A percentile compares a stretch with the other conserved stretches of the same genome.
phyloP scores from a whole-genome alignment of 768 basidiomycete genomes.

The Phaeolepiota aurea region DNA sequence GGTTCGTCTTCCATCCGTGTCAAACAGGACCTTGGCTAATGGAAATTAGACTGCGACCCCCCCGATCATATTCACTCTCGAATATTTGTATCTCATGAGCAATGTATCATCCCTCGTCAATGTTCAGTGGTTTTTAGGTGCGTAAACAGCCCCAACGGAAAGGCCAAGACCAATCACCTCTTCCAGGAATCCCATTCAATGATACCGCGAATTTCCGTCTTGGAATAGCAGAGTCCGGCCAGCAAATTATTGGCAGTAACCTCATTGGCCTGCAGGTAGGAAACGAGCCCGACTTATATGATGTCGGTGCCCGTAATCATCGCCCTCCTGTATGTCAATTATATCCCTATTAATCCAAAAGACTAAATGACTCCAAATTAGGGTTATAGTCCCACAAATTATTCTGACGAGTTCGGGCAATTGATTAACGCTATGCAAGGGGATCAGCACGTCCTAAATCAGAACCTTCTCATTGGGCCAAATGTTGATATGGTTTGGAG shows the following conservation, averaged over 20 bases:
- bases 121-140: constrained; percentile 57
- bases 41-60: constrained; percentile 48
- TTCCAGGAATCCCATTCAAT: constrained; percentile 59
- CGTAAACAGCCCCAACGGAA: constrained; percentile 1
- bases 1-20: too few species aligned
- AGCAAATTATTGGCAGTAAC: constrained; percentile 58
- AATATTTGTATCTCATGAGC: constrained; percentile 57
- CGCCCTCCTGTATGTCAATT: constrained; percentile 17
- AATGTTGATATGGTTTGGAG: constrained; percentile 45
- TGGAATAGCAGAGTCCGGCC: constrained; percentile 49
- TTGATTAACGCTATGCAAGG: constrained; percentile 36
- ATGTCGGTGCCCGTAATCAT: constrained; percentile 27
- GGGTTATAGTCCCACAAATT: constrained; percentile 36
- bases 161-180: constrained; percentile 1
- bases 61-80: constrained; percentile 52
- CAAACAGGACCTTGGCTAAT: too few species aligned
- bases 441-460: constrained; percentile 23
- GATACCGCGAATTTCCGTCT: constrained; percentile 47
- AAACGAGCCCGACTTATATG: constrained; percentile 60
- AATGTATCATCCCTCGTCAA: constrained; percentile 53
- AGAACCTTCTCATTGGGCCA: constrained; percentile 50
- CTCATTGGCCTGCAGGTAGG: constrained; percentile 66
- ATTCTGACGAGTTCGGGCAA: constrained; percentile 43
- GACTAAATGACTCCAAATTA: background rate
- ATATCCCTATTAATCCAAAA: background rate